Conservation (phyloP, 345 rosid genomes). For the Dovyalis caffra region DNA sequence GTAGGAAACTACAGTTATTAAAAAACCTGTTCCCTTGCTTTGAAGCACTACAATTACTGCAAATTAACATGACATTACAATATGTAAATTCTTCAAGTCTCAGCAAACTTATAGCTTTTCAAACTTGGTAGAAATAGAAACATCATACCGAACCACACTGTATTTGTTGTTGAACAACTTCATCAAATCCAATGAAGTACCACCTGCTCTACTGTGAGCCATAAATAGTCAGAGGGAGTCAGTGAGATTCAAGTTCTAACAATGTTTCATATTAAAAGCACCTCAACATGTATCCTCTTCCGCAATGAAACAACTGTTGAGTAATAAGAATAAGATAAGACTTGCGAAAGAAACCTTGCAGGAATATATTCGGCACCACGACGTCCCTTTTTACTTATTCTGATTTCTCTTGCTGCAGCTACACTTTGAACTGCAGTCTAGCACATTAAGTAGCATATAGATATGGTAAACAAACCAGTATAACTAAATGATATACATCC, state of each 20-base stretch:
- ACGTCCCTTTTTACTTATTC: constrained; percentile 84
- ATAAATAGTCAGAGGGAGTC: neutral
- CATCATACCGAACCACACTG: constrained; percentile 69
- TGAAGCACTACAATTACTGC: neutral
- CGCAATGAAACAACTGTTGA: neutral
- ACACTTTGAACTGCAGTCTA: constrained; percentile 87
- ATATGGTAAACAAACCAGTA: constrained; percentile 7
- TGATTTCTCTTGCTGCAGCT: constrained; percentile 82
- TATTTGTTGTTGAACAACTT: constrained; percentile 83
- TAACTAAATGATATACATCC: neutral
- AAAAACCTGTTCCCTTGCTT: neutral
- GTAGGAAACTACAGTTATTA: neutral
- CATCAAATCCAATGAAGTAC: constrained; percentile 74
- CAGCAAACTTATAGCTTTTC: neutral
- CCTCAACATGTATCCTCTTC: neutral
- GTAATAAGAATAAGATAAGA: neutral
- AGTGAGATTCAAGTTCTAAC: too few relatives aligned
- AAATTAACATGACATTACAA: neutral
- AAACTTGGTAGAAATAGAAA: neutral
- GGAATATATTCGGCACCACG: constrained; percentile 67
- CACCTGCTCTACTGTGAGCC: constrained; percentile 66
- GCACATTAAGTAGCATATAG: constrained; percentile 12
- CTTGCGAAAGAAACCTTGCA: constrained; percentile 46
- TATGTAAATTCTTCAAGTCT: neutral
- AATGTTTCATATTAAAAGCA: neutral